A percentile compares a stretch with the other conserved stretches of the same genome.
Evolutionary conservation across 2,329 filamentous ascomycete species (phyloP).

Genomic region (Neocucurbitaria cava): DNA sequence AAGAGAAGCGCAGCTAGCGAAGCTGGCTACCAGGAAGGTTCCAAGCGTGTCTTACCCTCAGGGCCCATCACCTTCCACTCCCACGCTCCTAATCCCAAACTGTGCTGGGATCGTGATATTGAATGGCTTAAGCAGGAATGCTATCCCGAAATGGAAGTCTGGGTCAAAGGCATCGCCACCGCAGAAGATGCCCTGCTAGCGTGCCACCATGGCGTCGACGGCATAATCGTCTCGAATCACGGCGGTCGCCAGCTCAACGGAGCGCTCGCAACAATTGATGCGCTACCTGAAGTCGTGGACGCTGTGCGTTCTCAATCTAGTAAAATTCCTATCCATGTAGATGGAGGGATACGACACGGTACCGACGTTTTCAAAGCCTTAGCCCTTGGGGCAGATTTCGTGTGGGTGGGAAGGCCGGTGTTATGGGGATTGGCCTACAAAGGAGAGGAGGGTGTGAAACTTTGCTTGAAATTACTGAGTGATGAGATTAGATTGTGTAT

Average conservation of each 20-base stretch:
- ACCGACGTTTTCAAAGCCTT: slow-evolving; percentile 95
- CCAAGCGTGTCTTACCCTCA: slow-evolving; percentile 13
- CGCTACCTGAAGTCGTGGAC: slow-evolving; percentile 62
- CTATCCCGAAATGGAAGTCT: slow-evolving; percentile 32
- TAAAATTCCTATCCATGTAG: slow-evolving; percentile 76
- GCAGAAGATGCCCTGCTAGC: slow-evolving; percentile 53
- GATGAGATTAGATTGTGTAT: slow-evolving; percentile 35
- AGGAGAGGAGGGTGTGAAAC: slow-evolving; percentile 29
- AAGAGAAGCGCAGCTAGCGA: background rate
- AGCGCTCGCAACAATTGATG: slow-evolving; percentile 48
- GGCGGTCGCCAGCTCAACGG: slow-evolving; percentile 60
- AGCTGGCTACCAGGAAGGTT: background rate
- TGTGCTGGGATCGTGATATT: slow-evolving; percentile 34
- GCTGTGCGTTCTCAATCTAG: slow-evolving; percentile 53
- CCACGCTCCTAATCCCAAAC: slow-evolving; percentile 28
- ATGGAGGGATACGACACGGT: slow-evolving; percentile 85
- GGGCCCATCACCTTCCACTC: slow-evolving; percentile 26
- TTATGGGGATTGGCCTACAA: slow-evolving; percentile 71
- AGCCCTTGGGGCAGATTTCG: slow-evolving; percentile 87
- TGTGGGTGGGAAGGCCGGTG: slow-evolving; percentile 64
- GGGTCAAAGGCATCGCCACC: slow-evolving; percentile 55
- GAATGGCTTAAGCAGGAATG: slow-evolving; percentile 27
- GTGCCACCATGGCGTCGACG: slow-evolving; percentile 52
- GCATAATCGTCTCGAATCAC: slow-evolving; percentile 60
- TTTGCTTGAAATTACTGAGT: slow-evolving; percentile 22